Conservation (phyloP, 208 protist genomes). For the Acanthamoeba sp. region DNA sequence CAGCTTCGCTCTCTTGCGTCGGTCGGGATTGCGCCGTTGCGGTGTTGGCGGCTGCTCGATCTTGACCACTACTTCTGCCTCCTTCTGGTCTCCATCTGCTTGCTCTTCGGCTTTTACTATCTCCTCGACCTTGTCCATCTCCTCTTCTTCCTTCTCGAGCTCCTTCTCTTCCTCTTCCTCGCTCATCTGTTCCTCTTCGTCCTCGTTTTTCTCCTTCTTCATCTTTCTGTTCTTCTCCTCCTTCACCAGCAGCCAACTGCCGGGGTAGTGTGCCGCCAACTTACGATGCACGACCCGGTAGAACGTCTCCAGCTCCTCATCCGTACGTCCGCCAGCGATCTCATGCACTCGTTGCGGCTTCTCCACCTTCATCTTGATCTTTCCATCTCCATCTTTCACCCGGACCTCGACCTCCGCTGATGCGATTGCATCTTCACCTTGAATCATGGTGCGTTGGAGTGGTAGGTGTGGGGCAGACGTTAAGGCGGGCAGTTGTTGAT, state of each 20-base stretch:
- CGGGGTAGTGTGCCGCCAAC: neutral
- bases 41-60: neutral
- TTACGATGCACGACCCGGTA: neutral
- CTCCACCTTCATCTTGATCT: neutral
- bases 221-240: neutral
- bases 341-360: neutral
- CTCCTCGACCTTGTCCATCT: neutral
- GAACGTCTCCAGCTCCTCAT: neutral
- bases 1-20: neutral
- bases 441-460: no score
- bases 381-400: neutral
- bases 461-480: no score
- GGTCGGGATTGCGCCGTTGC: neutral
- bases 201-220: no score
- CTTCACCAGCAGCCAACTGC: neutral
- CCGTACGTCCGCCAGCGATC: conserved; percentile 11
- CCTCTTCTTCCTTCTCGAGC: neutral
- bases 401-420: neutral
- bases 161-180: neutral
- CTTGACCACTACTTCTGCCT: neutral
- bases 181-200: neutral
- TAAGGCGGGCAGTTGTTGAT: no score
- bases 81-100: neutral
- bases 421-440: neutral
- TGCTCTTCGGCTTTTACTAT: neutral